A percentile compares a stretch with the other conserved stretches of the same genome.
phyloP scores from a whole-genome alignment of 2,329 filamentous ascomycete species.

The Aspergillus tanneri region DNA sequence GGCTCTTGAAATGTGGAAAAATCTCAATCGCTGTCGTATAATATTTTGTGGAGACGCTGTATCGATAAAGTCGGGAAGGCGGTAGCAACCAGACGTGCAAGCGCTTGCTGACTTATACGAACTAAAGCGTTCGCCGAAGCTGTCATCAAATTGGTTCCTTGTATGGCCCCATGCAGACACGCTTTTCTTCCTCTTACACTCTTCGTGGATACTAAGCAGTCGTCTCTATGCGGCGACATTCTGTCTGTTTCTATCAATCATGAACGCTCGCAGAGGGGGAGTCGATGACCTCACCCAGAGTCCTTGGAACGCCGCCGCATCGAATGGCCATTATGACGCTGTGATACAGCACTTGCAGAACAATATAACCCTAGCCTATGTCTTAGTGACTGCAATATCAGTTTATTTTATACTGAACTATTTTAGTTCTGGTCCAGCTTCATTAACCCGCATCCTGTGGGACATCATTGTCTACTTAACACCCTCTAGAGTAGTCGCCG shows the following conservation, averaged over 20 bases:
- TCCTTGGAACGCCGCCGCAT: slow-evolving; percentile 27
- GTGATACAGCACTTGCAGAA: slow-evolving; percentile 27
- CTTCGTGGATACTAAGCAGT: slow-evolving; percentile 11
- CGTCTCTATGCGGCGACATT: slow-evolving; percentile 23
- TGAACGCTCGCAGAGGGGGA: slow-evolving; percentile 37
- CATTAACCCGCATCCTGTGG: slow-evolving; percentile 37
- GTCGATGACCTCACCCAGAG: slow-evolving; percentile 30
- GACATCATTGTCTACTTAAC: slow-evolving; percentile 40
- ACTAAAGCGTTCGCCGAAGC: neutral
- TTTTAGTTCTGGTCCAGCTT: slow-evolving; percentile 30
- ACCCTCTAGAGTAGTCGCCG: slow-evolving; percentile 42
- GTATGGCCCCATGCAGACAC: neutral
- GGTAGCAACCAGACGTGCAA: slow-evolving; percentile 29
- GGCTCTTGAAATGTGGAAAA: slow-evolving; percentile 9
- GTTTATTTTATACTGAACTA: slow-evolving; percentile 32
- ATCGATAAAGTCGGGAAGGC: slow-evolving; percentile 41
- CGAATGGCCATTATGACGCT: slow-evolving; percentile 36
- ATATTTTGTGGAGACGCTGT: slow-evolving; percentile 31
- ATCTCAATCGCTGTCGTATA: too few relatives aligned
- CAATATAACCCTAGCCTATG: slow-evolving; percentile 30
- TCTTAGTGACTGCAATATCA: slow-evolving; percentile 29
- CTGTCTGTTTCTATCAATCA: slow-evolving; percentile 27
- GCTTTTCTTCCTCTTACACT: slow-evolving; percentile 13
- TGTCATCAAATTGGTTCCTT: neutral
- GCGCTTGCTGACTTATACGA: slow-evolving; percentile 13